phyloP scores from a whole-genome alignment of 306 rosid species.

The Purshia tridentata region DNA sequence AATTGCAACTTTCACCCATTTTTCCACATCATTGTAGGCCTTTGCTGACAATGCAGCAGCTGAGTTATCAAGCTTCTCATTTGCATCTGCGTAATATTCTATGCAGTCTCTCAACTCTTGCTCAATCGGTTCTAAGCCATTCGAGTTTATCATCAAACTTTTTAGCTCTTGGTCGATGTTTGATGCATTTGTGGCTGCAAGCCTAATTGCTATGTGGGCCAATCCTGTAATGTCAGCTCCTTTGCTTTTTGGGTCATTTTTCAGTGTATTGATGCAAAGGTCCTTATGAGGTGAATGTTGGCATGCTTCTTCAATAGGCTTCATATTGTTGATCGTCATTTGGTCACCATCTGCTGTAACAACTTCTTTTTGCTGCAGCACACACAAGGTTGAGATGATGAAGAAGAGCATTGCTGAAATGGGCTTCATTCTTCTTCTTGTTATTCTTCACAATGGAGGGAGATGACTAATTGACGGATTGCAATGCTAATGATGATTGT shows the following conservation, averaged over 20 bases:
- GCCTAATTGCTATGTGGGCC: constrained; percentile 28
- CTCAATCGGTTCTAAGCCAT: constrained; percentile 12
- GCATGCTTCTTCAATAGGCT: constrained; percentile 27
- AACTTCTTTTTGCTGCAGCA: no score
- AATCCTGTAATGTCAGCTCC: constrained; percentile 37
- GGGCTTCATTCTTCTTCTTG: constrained; percentile 29
- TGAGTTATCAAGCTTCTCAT: constrained; percentile 42
- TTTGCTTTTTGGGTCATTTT: constrained; percentile 27
- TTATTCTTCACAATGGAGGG: no score
- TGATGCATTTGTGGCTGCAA: constrained; percentile 38
- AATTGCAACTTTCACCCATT: constrained; percentile 34
- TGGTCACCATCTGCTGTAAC: no score
- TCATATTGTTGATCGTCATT: neutral
- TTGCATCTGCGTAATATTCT: constrained; percentile 40
- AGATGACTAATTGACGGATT: no score
- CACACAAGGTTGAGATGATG: constrained; percentile 20
- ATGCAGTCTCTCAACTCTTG: constrained; percentile 36
- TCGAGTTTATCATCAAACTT: neutral
- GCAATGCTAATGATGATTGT: no score
- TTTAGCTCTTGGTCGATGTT: constrained; percentile 29
- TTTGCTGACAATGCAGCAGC: constrained; percentile 2
- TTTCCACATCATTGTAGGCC: constrained; percentile 17
- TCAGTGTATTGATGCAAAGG: constrained; percentile 24
- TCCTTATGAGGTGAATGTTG: constrained; percentile 9
- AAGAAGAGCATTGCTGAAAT: neutral